phyloP scores from a whole-genome alignment of 257 asterid genomes.

The Solanum chiquidenum region DNA sequence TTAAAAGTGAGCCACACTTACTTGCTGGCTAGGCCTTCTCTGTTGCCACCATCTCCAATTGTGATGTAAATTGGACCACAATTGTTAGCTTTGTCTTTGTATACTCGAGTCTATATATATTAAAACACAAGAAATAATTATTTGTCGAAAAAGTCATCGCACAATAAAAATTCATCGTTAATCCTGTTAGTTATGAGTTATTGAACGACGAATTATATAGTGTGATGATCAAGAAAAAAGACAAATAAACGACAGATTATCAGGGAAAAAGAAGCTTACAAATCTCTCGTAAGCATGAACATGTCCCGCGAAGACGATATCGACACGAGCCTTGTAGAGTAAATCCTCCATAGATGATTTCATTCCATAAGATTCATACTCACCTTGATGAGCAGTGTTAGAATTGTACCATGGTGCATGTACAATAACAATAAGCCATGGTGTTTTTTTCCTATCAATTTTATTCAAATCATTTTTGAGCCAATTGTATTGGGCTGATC shows the following conservation, averaged over 20 bases:
- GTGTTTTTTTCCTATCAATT: conserved; percentile 50
- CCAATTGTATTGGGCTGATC: conserved; percentile 64
- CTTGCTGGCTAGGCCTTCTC: conserved; percentile 74
- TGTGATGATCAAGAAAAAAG: not conserved
- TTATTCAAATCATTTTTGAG: conserved; percentile 34
- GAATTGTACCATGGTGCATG: conserved; percentile 94
- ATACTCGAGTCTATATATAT: conserved; percentile 34
- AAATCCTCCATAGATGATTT: conserved; percentile 59
- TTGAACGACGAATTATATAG: not conserved
- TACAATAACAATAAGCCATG: conserved; percentile 58
- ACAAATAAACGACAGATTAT: not conserved
- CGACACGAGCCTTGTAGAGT: conserved; percentile 50
- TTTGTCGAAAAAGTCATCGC: not conserved
- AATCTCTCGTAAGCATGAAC: conserved; percentile 94
- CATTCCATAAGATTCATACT: conserved; percentile 45
- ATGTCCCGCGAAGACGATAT: conserved; percentile 72
- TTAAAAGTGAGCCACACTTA: conserved; percentile 3
- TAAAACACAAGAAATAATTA: not conserved
- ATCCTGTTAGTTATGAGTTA: not conserved
- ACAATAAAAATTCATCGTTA: not conserved
- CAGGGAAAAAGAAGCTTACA: conserved; percentile 25
- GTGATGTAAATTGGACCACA: conserved; percentile 62
- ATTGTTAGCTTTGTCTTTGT: conserved; percentile 33
- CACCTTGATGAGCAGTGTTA: conserved; percentile 72
- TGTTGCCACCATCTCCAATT: conserved; percentile 83